Percentiles rank a stretch among this genome's conserved stretches.
These are phyloP conservation scores for Globisporangium okanoganense DNA, from an alignment of 352 stramenopile species.

Conservation along the genomic window DNA sequence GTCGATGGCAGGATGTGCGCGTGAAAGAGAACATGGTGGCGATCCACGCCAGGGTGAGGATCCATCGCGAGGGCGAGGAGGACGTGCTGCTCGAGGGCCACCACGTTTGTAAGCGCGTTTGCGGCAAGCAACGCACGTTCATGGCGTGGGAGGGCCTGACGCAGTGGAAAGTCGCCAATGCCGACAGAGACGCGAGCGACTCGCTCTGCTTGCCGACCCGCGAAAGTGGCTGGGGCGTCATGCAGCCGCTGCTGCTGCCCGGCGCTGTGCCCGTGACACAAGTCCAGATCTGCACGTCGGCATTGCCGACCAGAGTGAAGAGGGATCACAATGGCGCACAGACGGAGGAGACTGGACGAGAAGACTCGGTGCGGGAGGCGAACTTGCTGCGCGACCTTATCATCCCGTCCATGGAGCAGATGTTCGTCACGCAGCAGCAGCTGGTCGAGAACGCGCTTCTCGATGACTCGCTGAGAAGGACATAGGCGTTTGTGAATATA, in stretches of 20 bases:
- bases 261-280: not conserved
- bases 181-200: not conserved
- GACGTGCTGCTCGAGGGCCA: constrained; percentile 9
- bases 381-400: constrained; percentile 12
- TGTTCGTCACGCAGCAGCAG: constrained; percentile 7
- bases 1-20: not conserved
- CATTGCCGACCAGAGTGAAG: not conserved
- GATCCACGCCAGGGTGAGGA: constrained; percentile 5
- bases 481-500: not conserved
- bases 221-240: constrained; percentile 11
- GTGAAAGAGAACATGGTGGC: constrained; percentile 3
- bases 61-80: constrained; percentile 4
- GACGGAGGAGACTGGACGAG: no score
- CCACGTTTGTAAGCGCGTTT: constrained; percentile 11
- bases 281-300: constrained; percentile 1
- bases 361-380: not conserved
- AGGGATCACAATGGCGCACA: not conserved
- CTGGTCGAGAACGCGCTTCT: constrained; percentile 13
- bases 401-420: constrained; percentile 8
- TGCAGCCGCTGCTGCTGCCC: not conserved
- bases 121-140: not conserved
- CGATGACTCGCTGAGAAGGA: constrained; percentile 6
- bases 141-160: constrained; percentile 13
- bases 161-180: constrained; percentile 12
- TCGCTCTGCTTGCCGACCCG: constrained; percentile 1